phyloP scores from a whole-genome alignment of 345 rosid genomes.

The Melaleuca alternifolia region DNA sequence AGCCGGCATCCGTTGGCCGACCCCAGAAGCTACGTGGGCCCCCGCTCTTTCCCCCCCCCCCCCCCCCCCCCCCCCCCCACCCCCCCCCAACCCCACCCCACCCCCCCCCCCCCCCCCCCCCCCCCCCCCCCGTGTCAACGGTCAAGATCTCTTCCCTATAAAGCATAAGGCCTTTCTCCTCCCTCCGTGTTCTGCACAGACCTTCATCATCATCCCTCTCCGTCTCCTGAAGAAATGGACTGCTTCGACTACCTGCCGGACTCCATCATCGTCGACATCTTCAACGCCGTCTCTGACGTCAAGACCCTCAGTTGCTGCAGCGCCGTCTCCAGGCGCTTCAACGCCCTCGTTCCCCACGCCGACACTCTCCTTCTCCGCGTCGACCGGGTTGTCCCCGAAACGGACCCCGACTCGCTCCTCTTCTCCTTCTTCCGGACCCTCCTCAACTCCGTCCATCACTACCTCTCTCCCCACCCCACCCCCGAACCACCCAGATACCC shows the following conservation, averaged over 20 bases:
- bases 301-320: constrained; percentile 33
- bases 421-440: constrained; percentile 11
- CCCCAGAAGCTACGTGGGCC: background rate
- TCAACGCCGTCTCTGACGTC: constrained; percentile 37
- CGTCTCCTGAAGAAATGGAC: constrained; percentile 11
- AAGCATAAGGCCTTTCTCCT: background rate
- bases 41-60: too few relatives aligned
- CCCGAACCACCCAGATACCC: background rate
- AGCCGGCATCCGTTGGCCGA: background rate
- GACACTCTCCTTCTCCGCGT: constrained; percentile 32
- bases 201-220: background rate
- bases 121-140: background rate
- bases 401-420: constrained; percentile 9
- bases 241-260: constrained; percentile 40
- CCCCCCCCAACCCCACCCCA: background rate
- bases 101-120: background rate
- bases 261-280: constrained; percentile 26
- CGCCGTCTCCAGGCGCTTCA: constrained; percentile 41
- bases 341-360: constrained; percentile 30
- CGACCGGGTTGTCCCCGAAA: constrained; percentile 30
- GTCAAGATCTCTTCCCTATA: background rate
- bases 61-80: background rate
- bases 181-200: background rate
- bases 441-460: constrained; percentile 11
- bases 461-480: constrained; percentile 9